Evolutionary conservation across 176 grass and related monocot species (phyloP).

Genomic region (Rhynchospora tenuis): DNA sequence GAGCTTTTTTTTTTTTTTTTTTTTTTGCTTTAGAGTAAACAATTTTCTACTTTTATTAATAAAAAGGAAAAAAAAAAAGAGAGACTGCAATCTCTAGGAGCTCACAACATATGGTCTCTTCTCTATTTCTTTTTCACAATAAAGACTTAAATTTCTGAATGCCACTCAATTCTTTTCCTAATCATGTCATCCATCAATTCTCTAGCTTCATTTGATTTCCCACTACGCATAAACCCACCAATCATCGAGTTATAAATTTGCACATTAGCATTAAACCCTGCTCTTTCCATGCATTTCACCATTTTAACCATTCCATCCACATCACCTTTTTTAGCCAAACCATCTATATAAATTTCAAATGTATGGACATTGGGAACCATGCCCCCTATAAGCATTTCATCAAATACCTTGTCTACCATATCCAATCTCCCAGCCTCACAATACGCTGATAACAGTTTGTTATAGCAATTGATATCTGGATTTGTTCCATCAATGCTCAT

Average conservation of each 20-base stretch:
- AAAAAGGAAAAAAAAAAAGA: too few relatives aligned
- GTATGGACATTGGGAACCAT: conserved; percentile 31
- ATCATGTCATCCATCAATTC: conserved; percentile 32
- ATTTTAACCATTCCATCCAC: conserved; percentile 38
- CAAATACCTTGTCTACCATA: conserved; percentile 46
- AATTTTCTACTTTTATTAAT: too few relatives aligned
- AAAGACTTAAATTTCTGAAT: conserved; percentile 25
- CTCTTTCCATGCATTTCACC: conserved; percentile 58
- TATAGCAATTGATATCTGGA: conserved; percentile 27
- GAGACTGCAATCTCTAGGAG: conserved; percentile 25
- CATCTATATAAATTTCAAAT: conserved; percentile 38
- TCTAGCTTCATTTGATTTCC: conserved; percentile 27
- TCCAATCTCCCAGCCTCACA: conserved; percentile 4
- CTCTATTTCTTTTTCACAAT: conserved; percentile 1
- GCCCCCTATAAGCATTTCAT: conserved; percentile 64
- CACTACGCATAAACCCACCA: conserved; percentile 16
- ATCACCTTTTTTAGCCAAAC: conserved; percentile 40
- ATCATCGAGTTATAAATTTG: conserved; percentile 30
- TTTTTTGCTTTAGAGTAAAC: too few relatives aligned
- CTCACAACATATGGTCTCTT: neutral
- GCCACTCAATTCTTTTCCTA: conserved; percentile 36
- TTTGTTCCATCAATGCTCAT: conserved; percentile 37
- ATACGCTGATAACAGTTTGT: conserved; percentile 28
- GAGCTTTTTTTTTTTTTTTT: too few relatives aligned
- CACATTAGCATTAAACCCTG: conserved; percentile 37